These are phyloP conservation scores for Eurotiales sp. DNA, from an alignment of 2,329 filamentous ascomycete species.

Conservation along the genomic window DNA sequence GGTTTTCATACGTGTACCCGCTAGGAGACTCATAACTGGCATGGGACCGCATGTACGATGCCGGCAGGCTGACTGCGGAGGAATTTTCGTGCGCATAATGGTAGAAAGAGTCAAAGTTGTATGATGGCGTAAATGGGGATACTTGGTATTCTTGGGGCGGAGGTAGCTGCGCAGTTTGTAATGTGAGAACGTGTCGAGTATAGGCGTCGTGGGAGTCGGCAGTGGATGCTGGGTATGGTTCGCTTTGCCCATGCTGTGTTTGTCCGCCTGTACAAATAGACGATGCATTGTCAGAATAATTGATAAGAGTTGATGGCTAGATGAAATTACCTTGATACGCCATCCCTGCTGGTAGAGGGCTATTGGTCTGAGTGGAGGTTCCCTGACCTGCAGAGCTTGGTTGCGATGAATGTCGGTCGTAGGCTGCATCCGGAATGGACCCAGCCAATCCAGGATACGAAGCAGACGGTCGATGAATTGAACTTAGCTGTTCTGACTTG, in stretches of 20 bases:
- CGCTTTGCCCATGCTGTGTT: constrained; percentile 25
- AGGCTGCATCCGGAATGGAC: constrained; percentile 9
- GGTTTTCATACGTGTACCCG: constrained; percentile 7
- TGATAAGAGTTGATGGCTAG: not conserved
- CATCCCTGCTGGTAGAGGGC: constrained; percentile 3
- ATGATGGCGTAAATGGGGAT: constrained; percentile 13
- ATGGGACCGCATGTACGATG: constrained; percentile 30
- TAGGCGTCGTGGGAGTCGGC: constrained; percentile 23
- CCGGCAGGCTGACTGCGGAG: constrained; percentile 34
- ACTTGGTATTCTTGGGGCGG: constrained; percentile 32
- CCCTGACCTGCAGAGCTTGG: constrained; percentile 15
- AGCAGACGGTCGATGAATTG: constrained; percentile 6
- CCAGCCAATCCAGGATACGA: constrained; percentile 7
- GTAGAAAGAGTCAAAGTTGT: constrained; percentile 15
- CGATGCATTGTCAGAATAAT: not conserved
- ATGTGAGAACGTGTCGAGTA: constrained; percentile 25
- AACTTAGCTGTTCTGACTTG: constrained; percentile 19
- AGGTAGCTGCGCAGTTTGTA: constrained; percentile 32
- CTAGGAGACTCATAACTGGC: constrained; percentile 18
- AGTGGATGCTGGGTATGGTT: constrained; percentile 24
- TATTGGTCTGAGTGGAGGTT: constrained; percentile 6
- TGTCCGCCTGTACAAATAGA: constrained; percentile 23
- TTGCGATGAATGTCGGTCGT: constrained; percentile 23
- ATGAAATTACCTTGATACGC: constrained; percentile 12
- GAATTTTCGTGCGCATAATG: constrained; percentile 32